Conservation (phyloP, 352 stramenopile genomes). For the Phytopythium aichiense region DNA sequence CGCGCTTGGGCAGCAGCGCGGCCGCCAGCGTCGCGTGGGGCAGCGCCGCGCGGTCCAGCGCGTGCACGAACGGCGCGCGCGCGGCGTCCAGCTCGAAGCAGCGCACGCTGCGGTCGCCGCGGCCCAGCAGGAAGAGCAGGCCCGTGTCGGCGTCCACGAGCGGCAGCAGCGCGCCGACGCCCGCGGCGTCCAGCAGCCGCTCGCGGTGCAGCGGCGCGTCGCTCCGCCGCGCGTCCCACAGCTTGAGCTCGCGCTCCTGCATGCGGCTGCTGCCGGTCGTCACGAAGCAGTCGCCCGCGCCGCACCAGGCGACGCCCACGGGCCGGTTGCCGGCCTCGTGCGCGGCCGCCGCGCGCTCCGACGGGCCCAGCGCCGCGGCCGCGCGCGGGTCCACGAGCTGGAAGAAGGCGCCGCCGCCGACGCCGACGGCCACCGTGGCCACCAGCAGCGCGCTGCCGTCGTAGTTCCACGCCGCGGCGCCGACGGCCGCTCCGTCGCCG, state of each 20-base stretch:
- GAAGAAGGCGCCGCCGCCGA: constrained; percentile 43
- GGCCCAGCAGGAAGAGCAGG: constrained; percentile 65
- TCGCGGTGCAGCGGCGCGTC: constrained; percentile 42
- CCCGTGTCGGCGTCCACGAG: constrained; percentile 65
- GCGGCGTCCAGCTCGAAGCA: constrained; percentile 55
- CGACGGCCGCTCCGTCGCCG: constrained; percentile 15
- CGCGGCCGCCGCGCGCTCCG: constrained; percentile 16
- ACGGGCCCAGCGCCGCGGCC: background rate
- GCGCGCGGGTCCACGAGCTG: constrained; percentile 52
- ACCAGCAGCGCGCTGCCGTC: constrained; percentile 51
- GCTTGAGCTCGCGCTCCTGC: constrained; percentile 72
- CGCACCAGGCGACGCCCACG: constrained; percentile 57
- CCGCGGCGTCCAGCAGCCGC: constrained; percentile 45
- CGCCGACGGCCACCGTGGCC: constrained; percentile 23
- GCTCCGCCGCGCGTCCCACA: constrained; percentile 69
- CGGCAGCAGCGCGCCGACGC: constrained; percentile 62
- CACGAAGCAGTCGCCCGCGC: constrained; percentile 42
- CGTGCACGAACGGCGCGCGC: constrained; percentile 30
- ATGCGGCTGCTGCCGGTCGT: constrained; percentile 57
- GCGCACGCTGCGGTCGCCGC: constrained; percentile 60
- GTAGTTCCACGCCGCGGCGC: constrained; percentile 59
- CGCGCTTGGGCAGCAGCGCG: constrained; percentile 45
- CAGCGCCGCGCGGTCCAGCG: constrained; percentile 39
- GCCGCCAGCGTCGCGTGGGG: constrained; percentile 54
- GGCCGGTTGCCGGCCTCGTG: constrained; percentile 42